Conservation (phyloP, 2,329 filamentous ascomycete species). For the Xylaria sp. region DNA sequence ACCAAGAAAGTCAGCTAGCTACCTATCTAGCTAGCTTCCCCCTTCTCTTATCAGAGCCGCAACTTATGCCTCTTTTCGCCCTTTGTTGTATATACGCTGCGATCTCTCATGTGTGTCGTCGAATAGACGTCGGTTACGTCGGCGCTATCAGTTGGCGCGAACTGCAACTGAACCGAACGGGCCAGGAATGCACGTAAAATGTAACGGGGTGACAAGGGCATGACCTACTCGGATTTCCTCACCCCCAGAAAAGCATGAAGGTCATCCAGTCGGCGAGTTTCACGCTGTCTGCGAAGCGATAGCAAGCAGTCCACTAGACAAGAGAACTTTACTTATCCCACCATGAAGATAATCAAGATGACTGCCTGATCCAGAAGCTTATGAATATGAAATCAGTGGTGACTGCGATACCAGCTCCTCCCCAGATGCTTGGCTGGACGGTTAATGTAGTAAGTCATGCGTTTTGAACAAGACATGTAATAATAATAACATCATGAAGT, state of each 20-base stretch:
- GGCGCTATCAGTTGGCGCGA: neutral
- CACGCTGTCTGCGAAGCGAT: constrained; percentile 8
- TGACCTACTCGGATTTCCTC: constrained; percentile 11
- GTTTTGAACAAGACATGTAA: constrained; percentile 23
- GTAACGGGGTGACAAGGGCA: constrained; percentile 14
- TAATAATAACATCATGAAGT: constrained; percentile 10
- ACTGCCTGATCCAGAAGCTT: constrained; percentile 30
- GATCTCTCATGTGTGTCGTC: neutral
- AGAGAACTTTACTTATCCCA: constrained; percentile 21
- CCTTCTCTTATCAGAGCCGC: constrained; percentile 34
- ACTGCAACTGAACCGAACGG: constrained; percentile 4
- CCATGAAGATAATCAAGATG: constrained; percentile 23
- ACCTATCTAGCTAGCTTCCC: constrained; percentile 3
- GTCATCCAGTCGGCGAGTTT: constrained; percentile 19
- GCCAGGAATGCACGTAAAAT: constrained; percentile 7
- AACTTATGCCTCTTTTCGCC: constrained; percentile 15
- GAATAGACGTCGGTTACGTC: constrained; percentile 12
- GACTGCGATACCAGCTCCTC: constrained; percentile 21
- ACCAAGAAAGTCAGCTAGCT: neutral
- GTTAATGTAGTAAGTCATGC: constrained; percentile 34
- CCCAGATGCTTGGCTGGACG: constrained; percentile 30
- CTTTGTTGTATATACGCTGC: constrained; percentile 12
- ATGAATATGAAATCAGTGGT: too few relatives aligned
- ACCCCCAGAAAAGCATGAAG: constrained; percentile 14
- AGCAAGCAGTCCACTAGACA: constrained; percentile 9